Evolutionary conservation across 148 eudicot species (phyloP).

Genomic region (Pharnaceum exiguum): DNA sequence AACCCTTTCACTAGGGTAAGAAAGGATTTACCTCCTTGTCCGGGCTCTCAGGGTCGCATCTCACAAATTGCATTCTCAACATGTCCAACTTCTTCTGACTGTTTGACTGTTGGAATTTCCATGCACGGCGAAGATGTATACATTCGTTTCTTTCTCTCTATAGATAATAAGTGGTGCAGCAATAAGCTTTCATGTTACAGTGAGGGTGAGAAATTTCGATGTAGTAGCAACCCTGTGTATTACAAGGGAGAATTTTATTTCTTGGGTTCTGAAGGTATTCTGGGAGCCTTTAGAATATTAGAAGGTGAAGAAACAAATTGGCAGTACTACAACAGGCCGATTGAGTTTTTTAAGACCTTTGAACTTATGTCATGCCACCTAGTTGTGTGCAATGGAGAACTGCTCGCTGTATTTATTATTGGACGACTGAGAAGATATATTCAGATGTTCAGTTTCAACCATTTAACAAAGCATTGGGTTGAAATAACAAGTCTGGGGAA

Average conservation of each 20-base stretch:
- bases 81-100: no score
- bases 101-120: no score
- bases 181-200: no score
- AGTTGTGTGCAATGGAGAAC: neutral
- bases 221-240: neutral
- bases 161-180: no score
- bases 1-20: no score
- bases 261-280: neutral
- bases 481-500: no score
- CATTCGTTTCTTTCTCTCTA: no score
- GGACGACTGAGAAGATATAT: neutral
- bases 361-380: conserved; percentile 3
- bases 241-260: conserved; percentile 1
- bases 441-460: neutral
- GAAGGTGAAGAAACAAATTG: neutral
- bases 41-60: no score
- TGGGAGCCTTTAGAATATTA: neutral
- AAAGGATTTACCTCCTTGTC: no score
- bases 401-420: conserved; percentile 10
- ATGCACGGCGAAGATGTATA: no score
- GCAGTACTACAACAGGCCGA: neutral
- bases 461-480: neutral
- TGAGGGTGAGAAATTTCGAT: no score
- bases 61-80: no score
- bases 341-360: neutral